These are phyloP conservation scores for Sporothrix schenckii DNA, from an alignment of 2,329 filamentous ascomycete genomes.

Conservation along the genomic window DNA sequence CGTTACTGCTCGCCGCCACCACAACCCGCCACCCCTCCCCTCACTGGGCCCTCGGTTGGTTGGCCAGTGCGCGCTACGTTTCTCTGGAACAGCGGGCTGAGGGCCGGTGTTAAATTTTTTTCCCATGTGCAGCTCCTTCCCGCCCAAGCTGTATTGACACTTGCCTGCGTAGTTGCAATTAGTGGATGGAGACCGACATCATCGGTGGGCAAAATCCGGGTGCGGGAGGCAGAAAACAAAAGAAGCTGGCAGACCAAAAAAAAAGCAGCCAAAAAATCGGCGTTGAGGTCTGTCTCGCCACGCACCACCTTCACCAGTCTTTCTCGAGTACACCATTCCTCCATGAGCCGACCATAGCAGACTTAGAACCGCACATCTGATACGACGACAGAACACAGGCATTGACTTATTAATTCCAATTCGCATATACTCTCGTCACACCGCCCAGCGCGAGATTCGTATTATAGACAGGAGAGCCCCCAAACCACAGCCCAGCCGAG, in stretches of 20 bases:
- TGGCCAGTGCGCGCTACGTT: slow-evolving; percentile 8
- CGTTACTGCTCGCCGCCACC: slow-evolving; percentile 7
- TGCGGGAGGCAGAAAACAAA: slow-evolving; percentile 23
- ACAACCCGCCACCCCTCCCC: slow-evolving; percentile 15
- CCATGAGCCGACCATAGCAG: slow-evolving; percentile 1
- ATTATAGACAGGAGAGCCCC: neutral
- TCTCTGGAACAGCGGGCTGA: slow-evolving; percentile 22
- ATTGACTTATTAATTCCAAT: slow-evolving; percentile 21
- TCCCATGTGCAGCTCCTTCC: slow-evolving; percentile 36
- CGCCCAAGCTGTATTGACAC: slow-evolving; percentile 27
- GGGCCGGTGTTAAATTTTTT: slow-evolving; percentile 27
- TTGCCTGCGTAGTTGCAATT: slow-evolving; percentile 26
- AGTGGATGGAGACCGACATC: slow-evolving; percentile 35
- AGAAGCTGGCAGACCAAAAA: slow-evolving; percentile 20
- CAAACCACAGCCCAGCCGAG: neutral
- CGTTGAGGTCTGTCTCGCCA: slow-evolving; percentile 9
- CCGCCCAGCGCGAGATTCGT: slow-evolving; percentile 5
- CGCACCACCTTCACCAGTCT: neutral
- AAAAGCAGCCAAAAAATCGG: neutral
- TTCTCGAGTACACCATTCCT: neutral
- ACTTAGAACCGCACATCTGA: slow-evolving; percentile 4
- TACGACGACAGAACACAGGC: neutral
- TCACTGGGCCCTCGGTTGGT: slow-evolving; percentile 2
- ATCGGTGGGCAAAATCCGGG: slow-evolving; percentile 35
- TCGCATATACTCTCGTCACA: slow-evolving; percentile 9